Evolutionary conservation across 2,329 filamentous ascomycete genomes (phyloP).

Genomic region (Trichoderma afroharzianum): DNA sequence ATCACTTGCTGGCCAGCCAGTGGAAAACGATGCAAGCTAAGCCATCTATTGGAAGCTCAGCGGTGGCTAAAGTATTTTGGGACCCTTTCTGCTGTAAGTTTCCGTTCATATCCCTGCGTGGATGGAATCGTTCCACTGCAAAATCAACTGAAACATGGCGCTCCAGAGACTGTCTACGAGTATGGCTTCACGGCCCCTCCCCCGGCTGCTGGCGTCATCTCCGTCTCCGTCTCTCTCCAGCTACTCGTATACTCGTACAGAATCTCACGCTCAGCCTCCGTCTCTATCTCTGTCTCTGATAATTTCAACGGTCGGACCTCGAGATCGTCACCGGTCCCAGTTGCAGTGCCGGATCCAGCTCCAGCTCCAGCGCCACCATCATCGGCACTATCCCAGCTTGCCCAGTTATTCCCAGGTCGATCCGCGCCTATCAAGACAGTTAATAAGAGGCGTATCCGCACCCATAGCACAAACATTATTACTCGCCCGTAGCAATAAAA

Average conservation of each 20-base stretch:
- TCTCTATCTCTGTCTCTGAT: not conserved
- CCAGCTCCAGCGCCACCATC: not conserved
- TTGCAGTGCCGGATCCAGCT: not conserved
- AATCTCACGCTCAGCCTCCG: not conserved
- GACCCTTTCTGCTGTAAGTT: not conserved
- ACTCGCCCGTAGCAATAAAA: conserved; percentile 13
- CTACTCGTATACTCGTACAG: not conserved
- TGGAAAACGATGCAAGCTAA: not conserved
- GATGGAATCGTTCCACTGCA: not conserved
- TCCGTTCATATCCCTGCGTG: not conserved
- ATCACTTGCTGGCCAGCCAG: not conserved
- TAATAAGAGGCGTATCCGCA: conserved; percentile 13
- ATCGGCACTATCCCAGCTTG: not conserved
- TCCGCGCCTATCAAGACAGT: conserved; percentile 16
- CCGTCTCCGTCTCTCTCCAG: not conserved
- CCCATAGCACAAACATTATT: not conserved
- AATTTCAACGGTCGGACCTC: not conserved
- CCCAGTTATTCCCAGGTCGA: not conserved
- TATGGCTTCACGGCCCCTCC: conserved; percentile 1
- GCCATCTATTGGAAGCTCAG: not conserved
- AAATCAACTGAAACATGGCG: not conserved
- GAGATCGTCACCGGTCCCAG: conserved; percentile 9
- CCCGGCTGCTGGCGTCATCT: conserved; percentile 1
- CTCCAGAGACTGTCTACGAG: not conserved
- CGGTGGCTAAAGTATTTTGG: not conserved